phyloP scores from a whole-genome alignment of 225 moss, liverwort and hornwort species.

The Rhytidiadelphus loreus region DNA sequence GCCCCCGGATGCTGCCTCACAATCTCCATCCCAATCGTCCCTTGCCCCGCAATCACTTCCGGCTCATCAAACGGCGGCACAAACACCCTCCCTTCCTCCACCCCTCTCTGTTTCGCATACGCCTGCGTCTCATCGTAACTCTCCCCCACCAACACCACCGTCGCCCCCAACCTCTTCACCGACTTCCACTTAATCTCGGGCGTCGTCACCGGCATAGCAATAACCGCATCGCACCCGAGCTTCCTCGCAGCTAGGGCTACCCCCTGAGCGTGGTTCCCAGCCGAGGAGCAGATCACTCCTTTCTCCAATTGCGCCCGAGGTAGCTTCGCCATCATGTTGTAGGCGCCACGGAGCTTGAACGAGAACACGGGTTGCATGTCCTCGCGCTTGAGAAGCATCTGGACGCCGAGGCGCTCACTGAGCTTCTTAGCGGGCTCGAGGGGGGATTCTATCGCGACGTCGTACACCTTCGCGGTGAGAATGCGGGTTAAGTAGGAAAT shows the following conservation, averaged over 20 bases:
- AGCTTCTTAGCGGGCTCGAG: slow-evolving; percentile 73
- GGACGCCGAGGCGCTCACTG: slow-evolving; percentile 56
- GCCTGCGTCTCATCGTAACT: slow-evolving; percentile 87
- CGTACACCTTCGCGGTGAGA: slow-evolving; percentile 79
- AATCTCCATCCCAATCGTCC: slow-evolving; percentile 86
- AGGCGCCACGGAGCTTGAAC: slow-evolving; percentile 88
- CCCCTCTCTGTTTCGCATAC: slow-evolving; percentile 68
- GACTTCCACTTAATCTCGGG: slow-evolving; percentile 97
- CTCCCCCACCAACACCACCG: slow-evolving; percentile 82
- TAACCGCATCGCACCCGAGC: slow-evolving; percentile 63
- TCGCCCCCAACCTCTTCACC: slow-evolving; percentile 69
- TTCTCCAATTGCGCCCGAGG: slow-evolving; percentile 38
- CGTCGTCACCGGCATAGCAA: slow-evolving; percentile 92
- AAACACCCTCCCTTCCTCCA: slow-evolving; percentile 78
- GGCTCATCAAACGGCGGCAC: slow-evolving; percentile 88
- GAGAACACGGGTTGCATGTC: slow-evolving; percentile 94
- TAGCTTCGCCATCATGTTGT: slow-evolving; percentile 97
- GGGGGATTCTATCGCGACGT: slow-evolving; percentile 84
- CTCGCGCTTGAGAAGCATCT: slow-evolving; percentile 69
- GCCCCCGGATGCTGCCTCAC: slow-evolving; percentile 66
- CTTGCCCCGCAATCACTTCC: slow-evolving; percentile 91
- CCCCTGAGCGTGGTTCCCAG: slow-evolving; percentile 95
- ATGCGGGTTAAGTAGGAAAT: slow-evolving; percentile 79
- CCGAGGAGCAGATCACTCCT: slow-evolving; percentile 89
- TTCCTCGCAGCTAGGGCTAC: slow-evolving; percentile 77